A percentile compares a stretch with the other conserved stretches of the same genome.
These are phyloP conservation scores for Penicillium sp. DNA, from an alignment of 2,329 filamentous ascomycete species.

Conservation along the genomic window DNA sequence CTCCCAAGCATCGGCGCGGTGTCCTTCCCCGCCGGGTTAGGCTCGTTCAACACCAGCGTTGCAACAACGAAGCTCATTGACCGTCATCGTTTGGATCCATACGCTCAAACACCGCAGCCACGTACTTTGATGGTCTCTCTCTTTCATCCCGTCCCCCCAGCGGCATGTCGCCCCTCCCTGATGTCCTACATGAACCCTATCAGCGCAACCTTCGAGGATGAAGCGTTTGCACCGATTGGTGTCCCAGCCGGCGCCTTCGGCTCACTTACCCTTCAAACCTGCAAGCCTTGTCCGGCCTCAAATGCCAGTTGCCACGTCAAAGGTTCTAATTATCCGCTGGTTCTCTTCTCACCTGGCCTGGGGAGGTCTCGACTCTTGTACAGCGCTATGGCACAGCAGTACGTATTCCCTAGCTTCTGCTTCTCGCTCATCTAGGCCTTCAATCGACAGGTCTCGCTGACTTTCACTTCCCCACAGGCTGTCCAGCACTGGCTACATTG, in stretches of 20 bases:
- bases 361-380: background rate
- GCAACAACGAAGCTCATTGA: background rate
- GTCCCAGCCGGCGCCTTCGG: background rate
- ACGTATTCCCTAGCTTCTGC: background rate
- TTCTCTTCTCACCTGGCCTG: background rate
- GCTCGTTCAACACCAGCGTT: background rate
- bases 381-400: background rate
- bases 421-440: background rate
- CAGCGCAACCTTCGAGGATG: background rate
- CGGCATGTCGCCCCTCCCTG: background rate
- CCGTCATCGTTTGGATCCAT: background rate
- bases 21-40: background rate
- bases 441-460: background rate
- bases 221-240: background rate
- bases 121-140: background rate
- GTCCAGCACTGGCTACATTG: background rate
- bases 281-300: background rate
- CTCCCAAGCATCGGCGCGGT: background rate
- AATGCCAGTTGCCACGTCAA: background rate
- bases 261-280: background rate
- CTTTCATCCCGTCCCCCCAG: background rate
- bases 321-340: background rate
- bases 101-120: background rate
- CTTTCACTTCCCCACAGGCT: background rate
- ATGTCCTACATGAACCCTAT: background rate